phyloP scores from a whole-genome alignment of 768 basidiomycete species.

The Pleurotus tuoliensis region DNA sequence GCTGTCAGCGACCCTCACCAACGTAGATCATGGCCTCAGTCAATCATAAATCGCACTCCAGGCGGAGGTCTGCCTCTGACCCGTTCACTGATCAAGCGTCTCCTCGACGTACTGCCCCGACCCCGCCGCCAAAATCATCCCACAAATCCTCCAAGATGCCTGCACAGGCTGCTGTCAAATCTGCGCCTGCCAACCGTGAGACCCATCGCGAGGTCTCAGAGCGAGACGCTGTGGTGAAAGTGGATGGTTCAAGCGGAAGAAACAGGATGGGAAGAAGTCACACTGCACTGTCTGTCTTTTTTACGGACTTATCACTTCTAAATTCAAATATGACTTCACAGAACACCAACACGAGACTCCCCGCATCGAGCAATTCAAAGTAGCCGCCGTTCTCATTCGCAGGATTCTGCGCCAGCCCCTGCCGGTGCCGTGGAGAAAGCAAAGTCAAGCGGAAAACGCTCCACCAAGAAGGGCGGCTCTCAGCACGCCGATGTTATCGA shows the following conservation, averaged over 20 bases:
- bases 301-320: slow-evolving; percentile 10
- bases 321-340: not conserved
- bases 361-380: slow-evolving; percentile 16
- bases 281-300: slow-evolving; percentile 44
- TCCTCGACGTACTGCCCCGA: slow-evolving; percentile 21
- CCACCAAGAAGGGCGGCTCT: slow-evolving; percentile 68
- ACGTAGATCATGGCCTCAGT: slow-evolving; percentile 27
- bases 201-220: slow-evolving; percentile 50
- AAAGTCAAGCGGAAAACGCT: slow-evolving; percentile 39
- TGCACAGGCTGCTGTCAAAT: slow-evolving; percentile 23
- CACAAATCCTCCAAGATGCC: slow-evolving; percentile 28
- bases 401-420: slow-evolving; percentile 34
- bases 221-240: slow-evolving; percentile 59
- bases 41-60: slow-evolving; percentile 25
- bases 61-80: slow-evolving; percentile 46
- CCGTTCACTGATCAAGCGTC: slow-evolving; percentile 43
- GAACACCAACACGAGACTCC: slow-evolving; percentile 14
- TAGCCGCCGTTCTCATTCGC: slow-evolving; percentile 43
- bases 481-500: slow-evolving; percentile 88
- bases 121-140: slow-evolving; percentile 32
- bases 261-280: slow-evolving; percentile 57
- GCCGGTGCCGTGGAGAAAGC: slow-evolving; percentile 25
- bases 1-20: slow-evolving; percentile 9
- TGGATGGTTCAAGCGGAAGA: slow-evolving; percentile 33
- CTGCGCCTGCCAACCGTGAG: slow-evolving; percentile 20